A percentile compares a stretch with the other conserved stretches of the same genome.
phyloP scores from a whole-genome alignment of 306 rosid genomes.

The Fagus sylvatica region DNA sequence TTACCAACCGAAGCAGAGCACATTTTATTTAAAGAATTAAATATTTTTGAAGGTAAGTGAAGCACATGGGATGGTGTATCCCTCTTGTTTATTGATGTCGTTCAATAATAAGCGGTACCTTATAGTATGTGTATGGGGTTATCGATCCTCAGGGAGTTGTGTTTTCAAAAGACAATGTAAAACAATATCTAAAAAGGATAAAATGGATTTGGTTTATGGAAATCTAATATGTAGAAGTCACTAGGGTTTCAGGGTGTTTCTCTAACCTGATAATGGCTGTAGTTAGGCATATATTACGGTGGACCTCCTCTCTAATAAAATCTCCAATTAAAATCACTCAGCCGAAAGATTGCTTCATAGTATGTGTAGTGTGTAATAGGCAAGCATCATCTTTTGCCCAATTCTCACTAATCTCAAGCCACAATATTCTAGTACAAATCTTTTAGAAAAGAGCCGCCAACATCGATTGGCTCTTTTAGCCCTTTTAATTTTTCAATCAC shows the following conservation, averaged over 20 bases:
- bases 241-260: too few species aligned
- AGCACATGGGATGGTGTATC: slow-evolving; percentile 73
- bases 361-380: background rate
- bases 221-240: too few species aligned
- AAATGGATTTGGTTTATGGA: too few species aligned
- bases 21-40: slow-evolving; percentile 26
- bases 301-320: background rate
- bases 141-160: too few species aligned
- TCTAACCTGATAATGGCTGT: slow-evolving; percentile 16
- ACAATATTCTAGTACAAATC: slow-evolving; percentile 15
- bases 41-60: slow-evolving; percentile 35
- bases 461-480: slow-evolving; percentile 30
- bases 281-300: background rate
- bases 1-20: slow-evolving; percentile 28
- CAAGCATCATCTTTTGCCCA: slow-evolving; percentile 25
- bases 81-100: slow-evolving; percentile 42
- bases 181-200: too few species aligned
- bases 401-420: slow-evolving; percentile 25
- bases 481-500: slow-evolving; percentile 5
- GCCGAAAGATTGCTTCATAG: slow-evolving; percentile 22
- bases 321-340: background rate
- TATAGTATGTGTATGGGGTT: too few species aligned
- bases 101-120: too few species aligned
- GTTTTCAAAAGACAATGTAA: too few species aligned
- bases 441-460: slow-evolving; percentile 8